Conservation (phyloP, 176 grass and related monocot species). For the Bromus sterilis region DNA sequence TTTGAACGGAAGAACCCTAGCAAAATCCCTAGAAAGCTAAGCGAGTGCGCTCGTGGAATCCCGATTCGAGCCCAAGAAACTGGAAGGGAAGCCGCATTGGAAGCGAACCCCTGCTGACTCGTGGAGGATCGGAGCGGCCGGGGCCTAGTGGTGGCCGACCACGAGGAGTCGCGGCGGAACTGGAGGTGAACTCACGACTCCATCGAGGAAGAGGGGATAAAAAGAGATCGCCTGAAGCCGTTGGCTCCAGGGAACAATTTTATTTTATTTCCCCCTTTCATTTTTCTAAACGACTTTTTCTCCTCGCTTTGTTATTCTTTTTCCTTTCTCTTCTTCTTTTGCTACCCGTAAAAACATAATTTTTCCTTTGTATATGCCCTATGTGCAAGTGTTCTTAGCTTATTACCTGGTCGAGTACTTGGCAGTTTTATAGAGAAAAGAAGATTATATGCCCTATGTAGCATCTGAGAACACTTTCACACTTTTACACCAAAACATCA, state of each 20-base stretch:
- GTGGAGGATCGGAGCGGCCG: not conserved
- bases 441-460: too few relatives aligned
- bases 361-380: not conserved
- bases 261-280: not conserved
- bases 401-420: too few relatives aligned
- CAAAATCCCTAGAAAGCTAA: conserved; percentile 13
- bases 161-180: not conserved
- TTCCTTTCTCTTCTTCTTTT: not conserved
- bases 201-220: conserved; percentile 11
- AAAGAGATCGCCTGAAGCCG: not conserved
- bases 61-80: conserved; percentile 9
- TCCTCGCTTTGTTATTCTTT: not conserved
- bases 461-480: too few relatives aligned
- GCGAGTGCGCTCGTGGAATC: not conserved
- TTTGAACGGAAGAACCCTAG: conserved; percentile 7
- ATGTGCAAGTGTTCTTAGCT: not conserved
- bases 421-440: too few relatives aligned
- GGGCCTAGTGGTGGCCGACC: conserved; percentile 5
- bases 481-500: too few relatives aligned
- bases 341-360: not conserved
- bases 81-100: not conserved
- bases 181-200: not conserved
- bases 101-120: not conserved
- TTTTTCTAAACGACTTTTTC: not conserved
- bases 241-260: not conserved